Conservation (phyloP, 495 filamentous ascomycete species). For the Geopyxis carbonaria region DNA sequence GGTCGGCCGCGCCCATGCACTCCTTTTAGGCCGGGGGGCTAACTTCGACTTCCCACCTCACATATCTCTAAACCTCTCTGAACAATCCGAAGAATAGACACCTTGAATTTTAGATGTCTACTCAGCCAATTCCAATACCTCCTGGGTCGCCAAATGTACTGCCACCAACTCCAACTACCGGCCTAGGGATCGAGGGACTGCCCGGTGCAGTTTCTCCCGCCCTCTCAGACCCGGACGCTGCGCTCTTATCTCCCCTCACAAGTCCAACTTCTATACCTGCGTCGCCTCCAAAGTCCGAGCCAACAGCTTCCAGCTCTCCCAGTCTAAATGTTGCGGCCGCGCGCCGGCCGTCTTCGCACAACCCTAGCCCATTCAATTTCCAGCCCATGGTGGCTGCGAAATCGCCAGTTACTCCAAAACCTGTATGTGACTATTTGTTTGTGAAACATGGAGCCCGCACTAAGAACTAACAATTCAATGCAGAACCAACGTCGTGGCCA, state of each 20-base stretch:
- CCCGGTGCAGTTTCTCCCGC: background rate
- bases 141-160: no score
- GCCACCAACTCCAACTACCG: background rate
- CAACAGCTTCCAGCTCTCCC: slow-evolving; percentile 13
- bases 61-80: no score
- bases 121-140: background rate
- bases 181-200: background rate
- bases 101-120: background rate
- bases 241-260: slow-evolving; percentile 6
- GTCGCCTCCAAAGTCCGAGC: slow-evolving; percentile 14
- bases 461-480: no score
- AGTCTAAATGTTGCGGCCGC: slow-evolving; percentile 5
- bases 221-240: background rate
- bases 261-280: slow-evolving; percentile 4
- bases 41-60: no score
- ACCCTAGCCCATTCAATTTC: slow-evolving; percentile 72
- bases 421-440: slow-evolving; percentile 37
- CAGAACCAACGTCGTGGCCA: slow-evolving; percentile 87
- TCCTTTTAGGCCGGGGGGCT: no score
- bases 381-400: slow-evolving; percentile 65
- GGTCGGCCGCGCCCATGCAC: no score
- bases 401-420: slow-evolving; percentile 51
- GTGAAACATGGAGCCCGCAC: slow-evolving; percentile 1
- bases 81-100: no score
- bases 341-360: slow-evolving; percentile 27